Percentiles rank a stretch among this genome's conserved stretches.
These are phyloP conservation scores for Pestalotiopsis sp. DNA, from an alignment of 2,329 filamentous ascomycete species.

Conservation along the genomic window DNA sequence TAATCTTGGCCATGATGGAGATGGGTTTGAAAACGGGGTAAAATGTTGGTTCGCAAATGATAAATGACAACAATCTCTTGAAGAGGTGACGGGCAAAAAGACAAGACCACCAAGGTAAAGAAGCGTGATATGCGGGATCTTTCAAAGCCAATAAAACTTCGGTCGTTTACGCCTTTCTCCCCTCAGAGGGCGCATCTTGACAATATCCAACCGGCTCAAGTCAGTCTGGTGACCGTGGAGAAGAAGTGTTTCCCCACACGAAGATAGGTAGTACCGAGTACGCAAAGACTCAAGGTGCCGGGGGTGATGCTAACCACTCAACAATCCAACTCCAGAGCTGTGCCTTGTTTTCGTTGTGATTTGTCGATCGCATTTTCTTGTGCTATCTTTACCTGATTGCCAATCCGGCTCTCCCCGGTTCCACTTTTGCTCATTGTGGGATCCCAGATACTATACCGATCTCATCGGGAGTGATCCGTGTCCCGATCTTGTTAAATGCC, in stretches of 20 bases:
- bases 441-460: not conserved
- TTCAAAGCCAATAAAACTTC: not conserved
- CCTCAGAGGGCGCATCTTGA: not conserved
- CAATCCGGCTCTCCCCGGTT: not conserved
- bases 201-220: not conserved
- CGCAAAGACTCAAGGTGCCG: no score
- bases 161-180: not conserved
- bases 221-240: not conserved
- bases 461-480: not conserved
- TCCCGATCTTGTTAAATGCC: not conserved
- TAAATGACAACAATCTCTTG: not conserved
- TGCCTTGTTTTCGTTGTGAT: not conserved
- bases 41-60: not conserved
- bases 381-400: not conserved
- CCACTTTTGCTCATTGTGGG: not conserved
- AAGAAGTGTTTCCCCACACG: not conserved
- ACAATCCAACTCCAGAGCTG: not conserved
- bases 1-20: not conserved
- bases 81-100: not conserved
- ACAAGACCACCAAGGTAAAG: not conserved
- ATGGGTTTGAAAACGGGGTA: not conserved
- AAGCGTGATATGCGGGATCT: not conserved
- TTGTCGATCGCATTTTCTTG: not conserved
- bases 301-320: no score
- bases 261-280: no score